These are phyloP conservation scores for Colletotrichum scovillei DNA, from an alignment of 2,329 filamentous ascomycete genomes.

Conservation along the genomic window DNA sequence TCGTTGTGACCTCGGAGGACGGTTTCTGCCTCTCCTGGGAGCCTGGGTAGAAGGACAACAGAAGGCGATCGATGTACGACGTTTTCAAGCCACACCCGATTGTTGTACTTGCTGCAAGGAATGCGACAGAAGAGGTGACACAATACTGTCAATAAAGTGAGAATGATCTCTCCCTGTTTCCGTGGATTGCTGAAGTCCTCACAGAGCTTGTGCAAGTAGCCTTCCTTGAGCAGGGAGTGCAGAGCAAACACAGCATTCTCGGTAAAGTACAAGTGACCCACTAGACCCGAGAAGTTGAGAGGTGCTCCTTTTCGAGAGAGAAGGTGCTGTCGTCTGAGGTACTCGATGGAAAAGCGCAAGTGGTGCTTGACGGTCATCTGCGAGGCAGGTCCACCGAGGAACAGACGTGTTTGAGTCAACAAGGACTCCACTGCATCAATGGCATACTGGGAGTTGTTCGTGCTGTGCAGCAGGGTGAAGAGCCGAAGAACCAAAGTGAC, in stretches of 20 bases:
- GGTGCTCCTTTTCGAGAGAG: slow-evolving; percentile 71
- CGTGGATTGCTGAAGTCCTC: slow-evolving; percentile 57
- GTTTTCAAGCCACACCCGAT: slow-evolving; percentile 56
- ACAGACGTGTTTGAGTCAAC: slow-evolving; percentile 76
- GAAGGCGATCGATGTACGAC: slow-evolving; percentile 69
- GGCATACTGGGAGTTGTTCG: slow-evolving; percentile 71
- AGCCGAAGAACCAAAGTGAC: slow-evolving; percentile 78
- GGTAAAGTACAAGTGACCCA: slow-evolving; percentile 81
- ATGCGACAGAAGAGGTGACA: slow-evolving; percentile 76
- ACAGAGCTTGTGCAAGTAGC: slow-evolving; percentile 75
- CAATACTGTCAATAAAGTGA: slow-evolving; percentile 75
- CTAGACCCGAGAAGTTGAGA: slow-evolving; percentile 77
- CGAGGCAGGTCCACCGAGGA: slow-evolving; percentile 75
- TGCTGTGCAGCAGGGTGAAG: slow-evolving; percentile 74
- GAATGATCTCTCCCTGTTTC: slow-evolving; percentile 60
- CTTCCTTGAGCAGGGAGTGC: slow-evolving; percentile 77
- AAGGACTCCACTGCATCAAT: slow-evolving; percentile 72
- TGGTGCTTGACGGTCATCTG: slow-evolving; percentile 80
- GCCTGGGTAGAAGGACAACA: slow-evolving; percentile 42
- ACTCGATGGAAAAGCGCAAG: slow-evolving; percentile 84
- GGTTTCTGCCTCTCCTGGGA: slow-evolving; percentile 53
- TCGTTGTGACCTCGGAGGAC: slow-evolving; percentile 72
- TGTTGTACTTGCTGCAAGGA: slow-evolving; percentile 55
- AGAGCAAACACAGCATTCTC: slow-evolving; percentile 83
- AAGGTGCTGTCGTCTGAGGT: slow-evolving; percentile 76